Evolutionary conservation across 2,329 filamentous ascomycete genomes (phyloP), one percentile per base, ranked within the genome.

Genomic region (Mollisia scopiformis): DNA sequence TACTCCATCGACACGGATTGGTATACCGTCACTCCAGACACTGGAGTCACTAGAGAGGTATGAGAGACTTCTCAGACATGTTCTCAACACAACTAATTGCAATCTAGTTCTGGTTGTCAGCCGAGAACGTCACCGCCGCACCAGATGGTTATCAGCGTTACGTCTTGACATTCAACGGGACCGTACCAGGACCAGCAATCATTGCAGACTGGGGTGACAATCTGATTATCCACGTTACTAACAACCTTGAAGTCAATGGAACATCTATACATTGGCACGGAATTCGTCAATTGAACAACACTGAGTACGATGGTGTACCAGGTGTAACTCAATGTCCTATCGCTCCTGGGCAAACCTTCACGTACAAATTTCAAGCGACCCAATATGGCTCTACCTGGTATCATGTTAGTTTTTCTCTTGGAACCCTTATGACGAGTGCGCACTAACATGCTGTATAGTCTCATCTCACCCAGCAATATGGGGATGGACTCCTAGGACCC

Each of bases 261-360:
- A 83, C 80, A 7, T 72, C 77, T 6, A 75, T 84, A 30, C 81
- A 84, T 64, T 84, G 79, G 78, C 82, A 84, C 62, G 82, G 82
- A 31, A 70, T 83, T 11, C 70, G 79, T 23, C 78, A 81, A 64
- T 66, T 78, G 7, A 71, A 75, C 37, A 73, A 72, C 7, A 74
- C 74, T 25, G 70, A 79, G 47, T 73, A 75, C 65, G 70, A 72
- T 43, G 69, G 69, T 25, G 69, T 78, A 4, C 76, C 75, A 25
- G 78, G 80, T 28, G 71, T 84, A 25, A 84, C 82, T 11, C 87
- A 92, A 72, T 92, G 89, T 64, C 88, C 89, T 1, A 85, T 91
- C 61, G 77, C 86, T 5, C 88, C 88, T 0, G 84, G 84, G 25
- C 68, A 76, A 16, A 73, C 69, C 7, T 71, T 74, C 58, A 79